phyloP scores from a whole-genome alignment of 176 grass and related monocot genomes.

The Carex parvula region DNA sequence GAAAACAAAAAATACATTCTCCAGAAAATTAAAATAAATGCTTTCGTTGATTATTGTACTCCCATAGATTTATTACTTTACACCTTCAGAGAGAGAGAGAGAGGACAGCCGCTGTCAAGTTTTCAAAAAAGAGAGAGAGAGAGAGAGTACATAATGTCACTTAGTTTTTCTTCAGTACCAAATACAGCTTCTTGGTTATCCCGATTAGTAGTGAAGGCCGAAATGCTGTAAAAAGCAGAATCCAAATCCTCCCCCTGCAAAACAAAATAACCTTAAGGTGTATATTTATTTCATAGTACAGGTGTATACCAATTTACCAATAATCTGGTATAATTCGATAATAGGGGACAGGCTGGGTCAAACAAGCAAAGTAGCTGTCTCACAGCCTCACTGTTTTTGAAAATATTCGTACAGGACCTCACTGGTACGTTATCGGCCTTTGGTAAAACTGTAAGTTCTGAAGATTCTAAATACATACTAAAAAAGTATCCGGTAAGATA shows the following conservation, averaged over 20 bases:
- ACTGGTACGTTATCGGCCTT: background rate
- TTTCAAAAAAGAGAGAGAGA: too few relatives aligned
- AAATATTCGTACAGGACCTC: background rate
- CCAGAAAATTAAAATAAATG: background rate
- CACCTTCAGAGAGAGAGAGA: background rate
- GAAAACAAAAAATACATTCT: background rate
- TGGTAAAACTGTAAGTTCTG: background rate
- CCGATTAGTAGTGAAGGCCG: conserved; percentile 82
- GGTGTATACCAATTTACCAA: background rate
- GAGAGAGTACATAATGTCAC: conserved; percentile 75
- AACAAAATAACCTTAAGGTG: conserved; percentile 1
- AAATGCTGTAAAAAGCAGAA: conserved; percentile 99
- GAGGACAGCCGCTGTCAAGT: too few relatives aligned
- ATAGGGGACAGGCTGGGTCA: background rate
- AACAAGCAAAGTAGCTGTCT: background rate
- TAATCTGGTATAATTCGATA: background rate
- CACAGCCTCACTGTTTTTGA: background rate
- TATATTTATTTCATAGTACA: conserved; percentile 12
- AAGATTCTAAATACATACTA: background rate
- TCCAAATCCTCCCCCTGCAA: conserved; percentile 86
- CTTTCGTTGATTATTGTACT: background rate
- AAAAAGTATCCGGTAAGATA: background rate
- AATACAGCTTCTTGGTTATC: conserved; percentile 92
- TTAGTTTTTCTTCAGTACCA: conserved; percentile 77
- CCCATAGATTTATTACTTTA: background rate